Percentiles rank a stretch among this genome's conserved stretches.
Conservation (phyloP, 108 stramenopile genomes). For the Chaetoceros tenuissimus region DNA sequence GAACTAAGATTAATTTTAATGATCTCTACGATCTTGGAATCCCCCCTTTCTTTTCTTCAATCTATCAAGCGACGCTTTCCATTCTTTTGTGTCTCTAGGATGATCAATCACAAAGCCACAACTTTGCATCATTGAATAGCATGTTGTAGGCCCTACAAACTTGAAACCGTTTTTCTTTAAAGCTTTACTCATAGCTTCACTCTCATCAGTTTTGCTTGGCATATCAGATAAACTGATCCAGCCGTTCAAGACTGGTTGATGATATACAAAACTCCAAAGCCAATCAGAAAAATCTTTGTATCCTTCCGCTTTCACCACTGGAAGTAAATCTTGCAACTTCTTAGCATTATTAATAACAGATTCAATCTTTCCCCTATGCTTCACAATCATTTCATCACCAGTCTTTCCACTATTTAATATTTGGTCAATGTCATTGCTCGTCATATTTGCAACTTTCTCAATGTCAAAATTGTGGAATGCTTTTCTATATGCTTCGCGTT, state of each 20-base stretch:
- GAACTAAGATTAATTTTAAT: too few species aligned
- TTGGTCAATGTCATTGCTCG: conserved; percentile 22
- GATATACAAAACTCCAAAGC: conserved; percentile 55
- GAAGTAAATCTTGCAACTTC: conserved; percentile 18
- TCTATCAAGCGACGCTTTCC: conserved; percentile 27
- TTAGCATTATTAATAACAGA: conserved; percentile 45
- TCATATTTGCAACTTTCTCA: conserved; percentile 43
- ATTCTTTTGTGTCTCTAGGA: conserved; percentile 30
- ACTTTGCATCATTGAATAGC: conserved; percentile 54
- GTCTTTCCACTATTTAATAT: conserved; percentile 13
- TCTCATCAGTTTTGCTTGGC: conserved; percentile 27
- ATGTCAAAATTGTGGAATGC: conserved; percentile 53
- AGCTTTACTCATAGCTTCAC: conserved; percentile 46
- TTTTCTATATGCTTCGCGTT: conserved; percentile 57
- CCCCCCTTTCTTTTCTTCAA: conserved; percentile 35
- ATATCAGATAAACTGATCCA: conserved; percentile 15
- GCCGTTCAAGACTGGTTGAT: conserved; percentile 47
- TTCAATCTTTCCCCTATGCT: conserved; percentile 53
- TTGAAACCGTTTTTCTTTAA: conserved; percentile 42
- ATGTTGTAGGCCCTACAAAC: conserved; percentile 56
- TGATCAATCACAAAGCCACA: conserved; percentile 63
- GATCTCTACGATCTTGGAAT: conserved; percentile 4
- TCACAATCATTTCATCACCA: conserved; percentile 27
- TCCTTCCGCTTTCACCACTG: neutral
- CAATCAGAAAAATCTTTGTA: conserved; percentile 12